Evolutionary conservation across 129 eudicot genomes (phyloP), one percentile per base, ranked within the genome.

Genomic region (Lactuca sativa): DNA sequence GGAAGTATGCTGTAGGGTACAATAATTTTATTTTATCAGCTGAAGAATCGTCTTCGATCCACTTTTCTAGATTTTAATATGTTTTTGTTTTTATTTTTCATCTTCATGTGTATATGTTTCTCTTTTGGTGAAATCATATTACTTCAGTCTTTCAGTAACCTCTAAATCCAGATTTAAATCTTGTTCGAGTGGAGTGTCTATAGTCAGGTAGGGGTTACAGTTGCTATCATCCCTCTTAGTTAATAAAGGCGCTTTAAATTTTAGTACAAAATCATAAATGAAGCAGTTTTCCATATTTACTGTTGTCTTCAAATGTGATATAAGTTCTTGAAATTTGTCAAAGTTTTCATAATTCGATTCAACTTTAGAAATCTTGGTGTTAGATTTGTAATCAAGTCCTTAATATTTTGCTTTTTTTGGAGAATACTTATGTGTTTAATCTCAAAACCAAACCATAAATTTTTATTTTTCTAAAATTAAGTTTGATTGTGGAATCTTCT

Each of bases 401-500:
- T 64, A 14, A 10, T 53, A 12, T 7, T 61, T 30, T 62, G 37
- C 12, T 38, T 73, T 62, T 62, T 55, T 30, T 12, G 34, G 7
- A 51, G 30, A 17, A 47, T 47, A 47, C 52, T 47, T 53, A 21
- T 21, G 63, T 36, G 66, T 37, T 7, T 40, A 30, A 53, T 38
- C 43, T 52, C 13, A 15, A 16, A 71, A 41, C 44, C 44, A 31
- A 52, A 31, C 31, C 17, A 11, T 32, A 37, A 31, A 25, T 30
- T 63, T 59, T 64, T 38, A 68, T 61, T 62, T 38, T 72, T 72
- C 51, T 60, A 8, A 21, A 31, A 60, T 9, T 6, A 5, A 33
- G 21, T 60, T 60, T 60, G 18, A 34, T 60, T 0, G 31, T n/a
- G 66, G 48, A 61, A 61, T 60, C 48, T 60, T 60, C 13, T 17